Conservation (phyloP, 2,329 filamentous ascomycete genomes). For the Aschersonia sp. region DNA sequence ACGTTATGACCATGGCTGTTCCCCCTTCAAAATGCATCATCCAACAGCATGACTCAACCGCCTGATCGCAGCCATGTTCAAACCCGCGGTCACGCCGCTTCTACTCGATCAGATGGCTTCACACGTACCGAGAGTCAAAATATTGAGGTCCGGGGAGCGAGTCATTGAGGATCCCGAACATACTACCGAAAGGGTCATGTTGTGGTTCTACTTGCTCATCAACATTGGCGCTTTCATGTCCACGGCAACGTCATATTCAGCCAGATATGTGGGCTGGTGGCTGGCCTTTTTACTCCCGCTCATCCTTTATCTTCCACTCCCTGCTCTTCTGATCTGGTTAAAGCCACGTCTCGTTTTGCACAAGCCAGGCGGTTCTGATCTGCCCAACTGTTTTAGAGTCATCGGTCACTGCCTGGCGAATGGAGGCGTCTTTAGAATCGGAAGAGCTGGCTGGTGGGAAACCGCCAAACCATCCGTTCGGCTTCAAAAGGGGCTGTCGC, state of each 20-base stretch:
- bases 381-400: conserved; percentile 44
- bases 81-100: conserved; percentile 56
- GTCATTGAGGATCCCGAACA: conserved; percentile 56
- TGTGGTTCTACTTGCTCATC: conserved; percentile 45
- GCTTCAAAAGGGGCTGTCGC: conserved; percentile 21
- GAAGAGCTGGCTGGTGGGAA: conserved; percentile 42
- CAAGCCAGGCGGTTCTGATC: conserved; percentile 51
- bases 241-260: conserved; percentile 36
- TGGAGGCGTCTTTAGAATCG: conserved; percentile 33
- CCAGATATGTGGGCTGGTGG: conserved; percentile 37
- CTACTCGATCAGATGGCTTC: conserved; percentile 52
- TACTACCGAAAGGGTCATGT: conserved; percentile 51
- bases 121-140: conserved; percentile 23
- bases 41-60: not conserved
- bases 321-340: conserved; percentile 39
- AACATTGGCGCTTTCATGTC: conserved; percentile 39
- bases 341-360: conserved; percentile 40
- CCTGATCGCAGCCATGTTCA: conserved; percentile 36
- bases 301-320: conserved; percentile 44
- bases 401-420: conserved; percentile 38
- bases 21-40: not conserved
- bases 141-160: conserved; percentile 39
- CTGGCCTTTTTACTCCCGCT: conserved; percentile 28
- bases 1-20: not conserved
- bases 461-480: conserved; percentile 40